Percentiles rank a stretch among this genome's conserved stretches.
These are phyloP conservation scores for Chenopodium formosanum DNA, from an alignment of 148 eudicot species.

Conservation along the genomic window DNA sequence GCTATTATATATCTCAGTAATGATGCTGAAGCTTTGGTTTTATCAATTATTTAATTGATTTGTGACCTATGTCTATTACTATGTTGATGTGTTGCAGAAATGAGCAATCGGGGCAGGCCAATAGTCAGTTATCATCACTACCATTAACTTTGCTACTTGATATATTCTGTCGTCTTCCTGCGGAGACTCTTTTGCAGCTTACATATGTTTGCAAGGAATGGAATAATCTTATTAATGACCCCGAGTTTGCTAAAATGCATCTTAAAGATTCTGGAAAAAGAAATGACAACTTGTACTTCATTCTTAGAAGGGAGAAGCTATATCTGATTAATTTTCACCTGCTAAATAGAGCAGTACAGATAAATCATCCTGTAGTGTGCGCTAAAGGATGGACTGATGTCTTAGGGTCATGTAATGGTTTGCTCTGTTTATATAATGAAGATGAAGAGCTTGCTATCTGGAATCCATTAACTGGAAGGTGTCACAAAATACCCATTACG, in stretches of 20 bases:
- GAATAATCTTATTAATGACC: constrained; percentile 7
- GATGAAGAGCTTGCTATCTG: constrained; percentile 5
- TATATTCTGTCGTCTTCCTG: constrained; percentile 9
- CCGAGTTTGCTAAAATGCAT: constrained; percentile 13
- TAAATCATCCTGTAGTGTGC: neutral
- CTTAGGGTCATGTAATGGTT: constrained; percentile 13
- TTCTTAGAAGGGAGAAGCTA: constrained; percentile 2
- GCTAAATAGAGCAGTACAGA: constrained; percentile 12
- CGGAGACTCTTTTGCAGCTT: neutral
- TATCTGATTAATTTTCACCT: neutral
- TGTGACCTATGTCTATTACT: neutral
- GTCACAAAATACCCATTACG: neutral
- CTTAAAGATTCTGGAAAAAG: neutral
- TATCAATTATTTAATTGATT: no score
- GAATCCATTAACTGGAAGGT: constrained; percentile 12
- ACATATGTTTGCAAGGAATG: constrained; percentile 13
- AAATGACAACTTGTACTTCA: neutral
- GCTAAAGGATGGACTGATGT: neutral
- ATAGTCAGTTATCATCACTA: neutral
- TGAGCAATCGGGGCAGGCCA: neutral
- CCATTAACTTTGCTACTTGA: neutral
- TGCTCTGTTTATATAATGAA: constrained; percentile 6
- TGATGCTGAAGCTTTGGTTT: neutral
- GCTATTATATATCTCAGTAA: no score
- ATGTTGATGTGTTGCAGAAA: constrained; percentile 7